phyloP scores from a whole-genome alignment of 2,329 filamentous ascomycete genomes.

The Ophiostoma tasmaniense region DNA sequence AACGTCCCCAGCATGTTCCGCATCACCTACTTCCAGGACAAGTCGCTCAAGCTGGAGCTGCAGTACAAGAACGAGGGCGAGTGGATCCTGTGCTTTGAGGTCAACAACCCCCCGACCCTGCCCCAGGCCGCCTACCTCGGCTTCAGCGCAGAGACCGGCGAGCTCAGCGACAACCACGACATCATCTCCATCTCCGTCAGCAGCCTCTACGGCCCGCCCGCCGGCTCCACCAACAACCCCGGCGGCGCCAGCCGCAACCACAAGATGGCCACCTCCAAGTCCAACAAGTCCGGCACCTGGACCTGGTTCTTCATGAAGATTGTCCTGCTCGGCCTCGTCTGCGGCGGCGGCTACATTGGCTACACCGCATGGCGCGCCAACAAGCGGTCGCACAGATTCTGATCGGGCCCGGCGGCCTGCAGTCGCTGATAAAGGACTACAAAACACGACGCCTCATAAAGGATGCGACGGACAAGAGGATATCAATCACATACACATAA shows the following conservation, averaged over 20 bases:
- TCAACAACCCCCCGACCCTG: slow-evolving; percentile 61
- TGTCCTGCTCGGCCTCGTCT: slow-evolving; percentile 60
- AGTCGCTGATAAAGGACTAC: neutral
- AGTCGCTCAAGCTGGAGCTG: slow-evolving; percentile 78
- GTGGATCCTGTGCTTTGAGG: slow-evolving; percentile 86
- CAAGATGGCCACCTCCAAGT: slow-evolving; percentile 29
- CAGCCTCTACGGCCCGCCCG: slow-evolving; percentile 69
- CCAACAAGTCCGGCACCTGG: slow-evolving; percentile 44
- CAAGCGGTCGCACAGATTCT: slow-evolving; percentile 52
- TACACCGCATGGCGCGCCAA: slow-evolving; percentile 73
- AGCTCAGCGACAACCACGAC: slow-evolving; percentile 96
- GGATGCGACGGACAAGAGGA: neutral
- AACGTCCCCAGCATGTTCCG: slow-evolving; percentile 73
- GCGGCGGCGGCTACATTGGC: slow-evolving; percentile 72
- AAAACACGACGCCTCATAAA: neutral
- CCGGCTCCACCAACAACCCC: slow-evolving; percentile 33
- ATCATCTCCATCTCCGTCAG: slow-evolving; percentile 78
- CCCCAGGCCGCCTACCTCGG: slow-evolving; percentile 68
- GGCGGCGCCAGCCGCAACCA: slow-evolving; percentile 28
- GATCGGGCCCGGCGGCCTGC: neutral
- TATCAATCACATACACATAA: neutral
- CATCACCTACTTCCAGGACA: slow-evolving; percentile 95
- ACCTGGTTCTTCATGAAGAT: slow-evolving; percentile 69
- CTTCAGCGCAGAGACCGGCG: slow-evolving; percentile 84
- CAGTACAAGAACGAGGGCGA: slow-evolving; percentile 87